Percentiles rank a stretch among this genome's conserved stretches.
phyloP scores from a whole-genome alignment of 2,329 filamentous ascomycete genomes.

The Colletotrichum plurivorum region DNA sequence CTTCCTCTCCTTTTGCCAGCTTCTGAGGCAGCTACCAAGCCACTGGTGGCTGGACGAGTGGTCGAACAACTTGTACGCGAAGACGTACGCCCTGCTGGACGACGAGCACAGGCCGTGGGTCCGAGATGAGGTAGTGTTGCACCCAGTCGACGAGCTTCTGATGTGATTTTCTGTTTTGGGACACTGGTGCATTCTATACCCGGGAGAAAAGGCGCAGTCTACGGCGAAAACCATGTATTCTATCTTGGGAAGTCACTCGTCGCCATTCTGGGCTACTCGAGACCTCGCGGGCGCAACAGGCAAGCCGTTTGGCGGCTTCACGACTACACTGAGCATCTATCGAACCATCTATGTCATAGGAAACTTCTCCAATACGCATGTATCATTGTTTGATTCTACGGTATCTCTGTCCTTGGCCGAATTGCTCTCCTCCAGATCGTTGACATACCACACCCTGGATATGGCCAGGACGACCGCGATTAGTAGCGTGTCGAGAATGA shows the following conservation, averaged over 20 bases:
- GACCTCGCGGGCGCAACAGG: not conserved
- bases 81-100: slow-evolving; percentile 51
- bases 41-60: slow-evolving; percentile 56
- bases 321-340: not conserved
- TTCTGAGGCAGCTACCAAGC: slow-evolving; percentile 47
- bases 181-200: not conserved
- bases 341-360: not conserved
- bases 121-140: slow-evolving; percentile 33
- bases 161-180: not conserved
- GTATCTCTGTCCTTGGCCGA: not conserved
- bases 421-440: not conserved
- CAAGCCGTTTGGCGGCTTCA: not conserved
- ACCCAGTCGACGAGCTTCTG: not conserved
- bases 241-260: not conserved
- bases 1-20: slow-evolving; percentile 51
- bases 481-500: slow-evolving; percentile 57
- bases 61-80: slow-evolving; percentile 49
- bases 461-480: slow-evolving; percentile 56
- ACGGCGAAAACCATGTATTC: not conserved
- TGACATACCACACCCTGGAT: not conserved
- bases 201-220: not conserved
- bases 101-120: slow-evolving; percentile 53
- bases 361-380: not conserved
- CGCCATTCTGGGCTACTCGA: not conserved
- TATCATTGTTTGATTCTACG: not conserved